Percentiles rank a stretch among this genome's conserved stretches.
phyloP scores from a whole-genome alignment of 805 yeast genomes.

The Wickerhamiella cacticola region DNA sequence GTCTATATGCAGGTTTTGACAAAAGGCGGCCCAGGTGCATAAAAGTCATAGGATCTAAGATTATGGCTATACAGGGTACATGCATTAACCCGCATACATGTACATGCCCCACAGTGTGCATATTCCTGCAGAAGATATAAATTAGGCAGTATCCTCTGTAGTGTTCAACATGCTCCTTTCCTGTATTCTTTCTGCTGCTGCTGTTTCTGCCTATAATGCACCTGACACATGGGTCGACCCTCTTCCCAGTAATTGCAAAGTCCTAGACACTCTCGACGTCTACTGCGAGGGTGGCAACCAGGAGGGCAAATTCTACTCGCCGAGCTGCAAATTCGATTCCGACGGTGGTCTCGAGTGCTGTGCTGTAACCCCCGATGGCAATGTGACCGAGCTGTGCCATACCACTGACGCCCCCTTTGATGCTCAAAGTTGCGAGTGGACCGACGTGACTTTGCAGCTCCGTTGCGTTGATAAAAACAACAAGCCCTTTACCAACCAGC shows the following conservation, averaged over 20 bases:
- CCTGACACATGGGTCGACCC: not conserved
- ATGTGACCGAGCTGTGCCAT: constrained; percentile 4
- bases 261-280: constrained; percentile 1
- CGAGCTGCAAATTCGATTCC: not conserved
- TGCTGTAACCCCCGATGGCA: constrained; percentile 5
- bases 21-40: too few relatives aligned
- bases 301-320: not conserved
- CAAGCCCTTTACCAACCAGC: not conserved
- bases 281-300: not conserved
- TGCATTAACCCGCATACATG: too few relatives aligned
- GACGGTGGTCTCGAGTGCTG: constrained; percentile 6
- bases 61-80: too few relatives aligned
- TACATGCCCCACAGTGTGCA: too few relatives aligned
- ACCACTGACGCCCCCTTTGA: not conserved
- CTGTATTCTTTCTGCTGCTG: constrained; percentile 2
- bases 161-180: too few relatives aligned
- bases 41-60: too few relatives aligned
- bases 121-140: not conserved
- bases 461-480: not conserved
- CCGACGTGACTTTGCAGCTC: constrained; percentile 1
- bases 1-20: too few relatives aligned
- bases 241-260: constrained; percentile 5
- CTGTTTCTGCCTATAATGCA: constrained; percentile 2
- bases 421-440: not conserved
- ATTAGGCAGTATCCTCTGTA: too few relatives aligned